Conservation (phyloP, 352 stramenopile species). For the Phytophthora europaea region DNA sequence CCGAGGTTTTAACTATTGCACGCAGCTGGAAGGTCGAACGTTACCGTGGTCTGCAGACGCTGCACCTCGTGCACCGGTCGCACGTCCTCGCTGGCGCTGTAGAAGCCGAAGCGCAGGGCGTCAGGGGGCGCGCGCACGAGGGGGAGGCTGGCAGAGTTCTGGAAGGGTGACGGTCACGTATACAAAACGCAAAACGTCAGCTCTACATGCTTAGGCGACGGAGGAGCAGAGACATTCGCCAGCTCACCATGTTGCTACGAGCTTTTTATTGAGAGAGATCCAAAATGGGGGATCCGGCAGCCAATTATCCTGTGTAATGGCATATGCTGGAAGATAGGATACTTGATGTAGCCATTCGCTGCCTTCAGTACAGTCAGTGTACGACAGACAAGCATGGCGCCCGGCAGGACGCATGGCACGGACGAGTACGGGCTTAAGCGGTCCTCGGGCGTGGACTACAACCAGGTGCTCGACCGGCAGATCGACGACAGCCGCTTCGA, state of each 20-base stretch:
- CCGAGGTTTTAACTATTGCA: neutral
- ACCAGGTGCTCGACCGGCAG: constrained; percentile 80
- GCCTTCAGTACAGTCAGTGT: neutral
- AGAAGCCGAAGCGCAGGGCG: constrained; percentile 85
- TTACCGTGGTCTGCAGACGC: constrained; percentile 81
- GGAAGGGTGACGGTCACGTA: neutral
- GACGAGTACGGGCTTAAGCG: constrained; percentile 80
- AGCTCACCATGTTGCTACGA: constrained; percentile 34
- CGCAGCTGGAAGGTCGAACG: constrained; percentile 1
- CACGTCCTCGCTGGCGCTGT: constrained; percentile 84
- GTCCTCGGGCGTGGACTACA: constrained; percentile 88
- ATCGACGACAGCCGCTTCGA: constrained; percentile 90
- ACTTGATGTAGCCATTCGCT: constrained; percentile 21
- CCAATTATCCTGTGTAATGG: neutral
- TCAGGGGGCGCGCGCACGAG: constrained; percentile 87
- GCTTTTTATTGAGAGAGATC: constrained; percentile 27
- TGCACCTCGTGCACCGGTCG: constrained; percentile 88
- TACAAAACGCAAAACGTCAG: constrained; percentile 9
- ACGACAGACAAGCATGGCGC: constrained; percentile 20
- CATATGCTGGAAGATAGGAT: constrained; percentile 19
- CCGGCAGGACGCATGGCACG: constrained; percentile 26
- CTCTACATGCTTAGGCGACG: neutral
- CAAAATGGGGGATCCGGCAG: constrained; percentile 20
- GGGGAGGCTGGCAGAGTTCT: constrained; percentile 81
- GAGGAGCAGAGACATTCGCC: neutral